Evolutionary conservation across 2,329 filamentous ascomycete genomes (phyloP).

Genomic region (Penicillium fuscoglaucum): DNA sequence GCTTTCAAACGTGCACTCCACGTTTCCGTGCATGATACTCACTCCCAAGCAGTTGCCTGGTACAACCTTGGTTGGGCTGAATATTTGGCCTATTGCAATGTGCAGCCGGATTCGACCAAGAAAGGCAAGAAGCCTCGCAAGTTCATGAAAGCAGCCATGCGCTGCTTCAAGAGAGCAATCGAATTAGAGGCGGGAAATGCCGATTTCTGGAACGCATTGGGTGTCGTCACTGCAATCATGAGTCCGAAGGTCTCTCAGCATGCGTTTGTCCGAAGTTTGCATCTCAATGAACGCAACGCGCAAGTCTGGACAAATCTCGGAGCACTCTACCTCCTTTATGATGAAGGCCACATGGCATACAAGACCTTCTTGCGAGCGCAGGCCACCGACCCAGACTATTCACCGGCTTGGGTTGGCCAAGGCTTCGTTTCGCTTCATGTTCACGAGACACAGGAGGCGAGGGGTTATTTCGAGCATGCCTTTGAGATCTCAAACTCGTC

Average conservation of each 20-base stretch:
- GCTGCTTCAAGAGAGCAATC: constrained; percentile 92
- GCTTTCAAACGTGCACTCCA: constrained; percentile 84
- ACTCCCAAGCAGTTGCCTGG: constrained; percentile 92
- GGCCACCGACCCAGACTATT: constrained; percentile 90
- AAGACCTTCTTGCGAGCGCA: constrained; percentile 87
- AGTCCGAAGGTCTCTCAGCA: constrained; percentile 90
- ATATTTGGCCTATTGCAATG: constrained; percentile 71
- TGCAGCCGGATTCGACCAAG: constrained; percentile 46
- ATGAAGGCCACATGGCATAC: constrained; percentile 82
- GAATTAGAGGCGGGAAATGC: constrained; percentile 91
- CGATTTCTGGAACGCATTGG: constrained; percentile 96
- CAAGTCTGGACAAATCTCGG: constrained; percentile 90
- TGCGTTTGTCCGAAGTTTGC: constrained; percentile 86
- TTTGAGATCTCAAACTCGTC: constrained; percentile 87
- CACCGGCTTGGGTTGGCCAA: constrained; percentile 91
- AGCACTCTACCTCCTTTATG: constrained; percentile 78
- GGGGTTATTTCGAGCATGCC: constrained; percentile 85
- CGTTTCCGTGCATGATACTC: constrained; percentile 68
- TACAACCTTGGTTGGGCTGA: constrained; percentile 98
- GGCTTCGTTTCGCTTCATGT: constrained; percentile 77
- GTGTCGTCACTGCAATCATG: constrained; percentile 82
- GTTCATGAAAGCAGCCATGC: constrained; percentile 77
- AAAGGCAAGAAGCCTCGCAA: constrained; percentile 56
- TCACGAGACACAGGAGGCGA: constrained; percentile 74
- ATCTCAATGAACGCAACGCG: constrained; percentile 84